These are phyloP conservation scores for Moricandia arvensis DNA, from an alignment of 345 rosid species.

Conservation along the genomic window DNA sequence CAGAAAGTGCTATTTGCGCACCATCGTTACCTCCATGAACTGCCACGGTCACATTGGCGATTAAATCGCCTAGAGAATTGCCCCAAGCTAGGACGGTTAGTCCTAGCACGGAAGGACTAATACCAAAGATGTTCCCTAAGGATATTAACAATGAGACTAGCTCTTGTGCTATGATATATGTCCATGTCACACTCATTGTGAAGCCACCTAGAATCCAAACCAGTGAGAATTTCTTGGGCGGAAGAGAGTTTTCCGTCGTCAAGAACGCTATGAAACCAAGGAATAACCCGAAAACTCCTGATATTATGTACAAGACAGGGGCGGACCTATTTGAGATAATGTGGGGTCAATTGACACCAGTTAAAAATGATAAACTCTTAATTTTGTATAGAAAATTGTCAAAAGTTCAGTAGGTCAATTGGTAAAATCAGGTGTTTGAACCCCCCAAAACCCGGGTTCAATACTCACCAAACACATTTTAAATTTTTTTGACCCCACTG, in stretches of 20 bases:
- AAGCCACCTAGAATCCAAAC: constrained; percentile 87
- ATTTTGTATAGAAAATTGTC: too few relatives aligned
- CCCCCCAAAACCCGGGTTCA: too few relatives aligned
- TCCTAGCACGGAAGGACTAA: constrained; percentile 73
- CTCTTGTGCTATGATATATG: constrained; percentile 81
- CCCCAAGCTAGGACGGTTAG: constrained; percentile 94
- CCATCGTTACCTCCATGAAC: constrained; percentile 65
- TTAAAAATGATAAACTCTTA: too few relatives aligned
- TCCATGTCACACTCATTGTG: constrained; percentile 87
- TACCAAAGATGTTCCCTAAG: constrained; percentile 56
- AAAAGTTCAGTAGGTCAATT: too few relatives aligned
- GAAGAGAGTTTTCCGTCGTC: constrained; percentile 53
- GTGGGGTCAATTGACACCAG: too few relatives aligned
- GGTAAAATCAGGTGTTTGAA: too few relatives aligned
- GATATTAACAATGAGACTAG: constrained; percentile 73
- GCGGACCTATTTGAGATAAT: too few relatives aligned
- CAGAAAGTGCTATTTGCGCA: constrained; percentile 73
- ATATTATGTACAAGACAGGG: constrained; percentile 51
- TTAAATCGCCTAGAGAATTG: constrained; percentile 78
- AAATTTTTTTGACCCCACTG: too few relatives aligned
- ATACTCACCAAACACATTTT: too few relatives aligned
- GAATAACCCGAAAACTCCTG: constrained; percentile 42
- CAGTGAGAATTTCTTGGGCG: constrained; percentile 59
- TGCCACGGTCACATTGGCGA: constrained; percentile 71
- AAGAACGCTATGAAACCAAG: constrained; percentile 55